phyloP scores from a whole-genome alignment of 2,329 filamentous ascomycete species.

The Clonostachys sp. region DNA sequence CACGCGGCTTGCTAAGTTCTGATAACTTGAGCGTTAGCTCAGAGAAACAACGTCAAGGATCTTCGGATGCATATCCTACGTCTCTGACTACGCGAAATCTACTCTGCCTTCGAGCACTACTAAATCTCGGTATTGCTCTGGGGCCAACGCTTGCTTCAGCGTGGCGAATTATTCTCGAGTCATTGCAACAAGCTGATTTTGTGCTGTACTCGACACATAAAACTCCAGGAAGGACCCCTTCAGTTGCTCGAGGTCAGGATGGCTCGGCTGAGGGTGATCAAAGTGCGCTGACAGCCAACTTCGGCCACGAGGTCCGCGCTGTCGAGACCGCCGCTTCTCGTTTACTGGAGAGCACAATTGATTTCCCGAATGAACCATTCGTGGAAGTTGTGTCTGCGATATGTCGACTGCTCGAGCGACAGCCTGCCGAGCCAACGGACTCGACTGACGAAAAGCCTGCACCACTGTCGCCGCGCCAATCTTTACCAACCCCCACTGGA shows the following conservation, averaged over 20 bases:
- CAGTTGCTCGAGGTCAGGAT: slow-evolving; percentile 36
- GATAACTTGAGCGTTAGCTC: slow-evolving; percentile 47
- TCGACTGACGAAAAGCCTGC: slow-evolving; percentile 4
- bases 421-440: slow-evolving; percentile 13
- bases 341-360: slow-evolving; percentile 85
- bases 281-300: slow-evolving; percentile 53
- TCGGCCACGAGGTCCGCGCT: slow-evolving; percentile 77
- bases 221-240: slow-evolving; percentile 44
- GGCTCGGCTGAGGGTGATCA: slow-evolving; percentile 45
- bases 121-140: slow-evolving; percentile 94
- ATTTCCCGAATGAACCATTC: slow-evolving; percentile 83
- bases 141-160: slow-evolving; percentile 80
- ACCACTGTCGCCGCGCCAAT: slow-evolving; percentile 14
- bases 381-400: slow-evolving; percentile 71
- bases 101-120: slow-evolving; percentile 79
- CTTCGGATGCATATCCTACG: slow-evolving; percentile 42
- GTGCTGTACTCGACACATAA: slow-evolving; percentile 67
- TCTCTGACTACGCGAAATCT: slow-evolving; percentile 84
- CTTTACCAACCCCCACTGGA: slow-evolving; percentile 27
- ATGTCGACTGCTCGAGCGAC: slow-evolving; percentile 60
- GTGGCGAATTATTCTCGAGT: slow-evolving; percentile 90
- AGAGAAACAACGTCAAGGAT: slow-evolving; percentile 45
- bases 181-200: slow-evolving; percentile 87
- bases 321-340: slow-evolving; percentile 84
- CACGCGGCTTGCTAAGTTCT: slow-evolving; percentile 68